Percentiles rank a stretch among this genome's conserved stretches.
phyloP scores from a whole-genome alignment of 176 grass and related monocot species.

The Typha latifolia region DNA sequence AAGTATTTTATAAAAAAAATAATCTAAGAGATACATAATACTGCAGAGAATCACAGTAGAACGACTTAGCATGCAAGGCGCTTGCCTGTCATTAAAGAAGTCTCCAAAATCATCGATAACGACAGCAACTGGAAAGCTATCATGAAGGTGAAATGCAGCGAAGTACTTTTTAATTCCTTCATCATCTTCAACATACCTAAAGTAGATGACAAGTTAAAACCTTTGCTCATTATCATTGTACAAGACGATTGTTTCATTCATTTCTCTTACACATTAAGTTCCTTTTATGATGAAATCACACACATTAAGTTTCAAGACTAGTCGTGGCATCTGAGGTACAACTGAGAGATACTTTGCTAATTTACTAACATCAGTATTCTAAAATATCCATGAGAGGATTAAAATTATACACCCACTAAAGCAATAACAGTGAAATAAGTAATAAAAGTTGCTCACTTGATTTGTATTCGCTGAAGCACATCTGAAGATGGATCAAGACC shows the following conservation, averaged over 20 bases:
- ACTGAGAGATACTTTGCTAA: too few relatives aligned
- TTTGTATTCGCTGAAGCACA: constrained; percentile 54
- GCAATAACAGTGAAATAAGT: too few relatives aligned
- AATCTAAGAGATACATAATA: background rate
- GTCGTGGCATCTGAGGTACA: too few relatives aligned
- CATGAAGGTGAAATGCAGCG: constrained; percentile 77
- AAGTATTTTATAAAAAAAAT: too few relatives aligned
- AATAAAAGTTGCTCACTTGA: constrained; percentile 54
- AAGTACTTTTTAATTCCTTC: constrained; percentile 73
- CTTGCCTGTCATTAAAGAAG: constrained; percentile 55
- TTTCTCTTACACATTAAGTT: background rate
- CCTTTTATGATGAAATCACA: too few relatives aligned
- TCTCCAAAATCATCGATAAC: constrained; percentile 90
- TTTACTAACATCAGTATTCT: too few relatives aligned
- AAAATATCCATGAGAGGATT: too few relatives aligned
- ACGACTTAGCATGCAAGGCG: background rate
- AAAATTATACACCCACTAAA: too few relatives aligned
- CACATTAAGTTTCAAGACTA: too few relatives aligned
- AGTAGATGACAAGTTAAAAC: constrained; percentile 11
- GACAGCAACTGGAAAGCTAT: constrained; percentile 52
- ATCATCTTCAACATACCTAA: constrained; percentile 67
- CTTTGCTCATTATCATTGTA: background rate
- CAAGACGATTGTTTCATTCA: background rate
- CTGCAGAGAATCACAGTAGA: background rate
- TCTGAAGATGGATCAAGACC: constrained; percentile 42